Conservation (phyloP, 2,329 filamentous ascomycete genomes). For the Beauveria australis region DNA sequence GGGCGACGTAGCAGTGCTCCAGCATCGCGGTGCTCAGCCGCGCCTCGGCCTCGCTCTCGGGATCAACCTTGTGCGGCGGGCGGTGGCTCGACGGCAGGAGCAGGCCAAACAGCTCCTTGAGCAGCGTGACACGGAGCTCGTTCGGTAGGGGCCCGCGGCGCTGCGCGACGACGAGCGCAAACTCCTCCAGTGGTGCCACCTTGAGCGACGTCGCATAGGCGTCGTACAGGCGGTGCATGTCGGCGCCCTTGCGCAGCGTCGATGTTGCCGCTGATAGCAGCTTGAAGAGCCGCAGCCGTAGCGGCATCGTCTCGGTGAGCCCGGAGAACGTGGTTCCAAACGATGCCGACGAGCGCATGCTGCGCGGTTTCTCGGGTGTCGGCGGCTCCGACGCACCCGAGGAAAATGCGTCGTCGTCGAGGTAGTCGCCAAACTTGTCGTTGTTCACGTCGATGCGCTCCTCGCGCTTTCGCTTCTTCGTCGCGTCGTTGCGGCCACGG, state of each 20-base stretch:
- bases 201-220: conserved; percentile 48
- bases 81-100: conserved; percentile 34
- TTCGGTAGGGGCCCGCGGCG: conserved; percentile 26
- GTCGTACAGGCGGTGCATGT: conserved; percentile 49
- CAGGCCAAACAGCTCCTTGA: conserved; percentile 36
- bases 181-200: conserved; percentile 49
- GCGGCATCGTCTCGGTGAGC: conserved; percentile 45
- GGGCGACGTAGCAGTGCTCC: conserved; percentile 55
- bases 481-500: conserved; percentile 26
- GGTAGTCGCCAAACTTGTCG: conserved; percentile 52
- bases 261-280: conserved; percentile 41
- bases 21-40: conserved; percentile 38
- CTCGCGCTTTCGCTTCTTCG: conserved; percentile 42
- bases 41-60: conserved; percentile 27
- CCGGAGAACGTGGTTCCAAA: conserved; percentile 19
- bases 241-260: conserved; percentile 35
- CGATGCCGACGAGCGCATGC: conserved; percentile 15
- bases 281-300: conserved; percentile 56
- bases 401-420: conserved; percentile 46
- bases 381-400: conserved; percentile 38
- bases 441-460: conserved; percentile 48
- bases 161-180: conserved; percentile 43
- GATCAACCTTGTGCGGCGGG: conserved; percentile 32
- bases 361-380: conserved; percentile 32
- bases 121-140: conserved; percentile 35